A percentile compares a stretch with the other conserved stretches of the same genome.
phyloP scores from a whole-genome alignment of 2,329 filamentous ascomycete species.

The Beauveria sp. region DNA sequence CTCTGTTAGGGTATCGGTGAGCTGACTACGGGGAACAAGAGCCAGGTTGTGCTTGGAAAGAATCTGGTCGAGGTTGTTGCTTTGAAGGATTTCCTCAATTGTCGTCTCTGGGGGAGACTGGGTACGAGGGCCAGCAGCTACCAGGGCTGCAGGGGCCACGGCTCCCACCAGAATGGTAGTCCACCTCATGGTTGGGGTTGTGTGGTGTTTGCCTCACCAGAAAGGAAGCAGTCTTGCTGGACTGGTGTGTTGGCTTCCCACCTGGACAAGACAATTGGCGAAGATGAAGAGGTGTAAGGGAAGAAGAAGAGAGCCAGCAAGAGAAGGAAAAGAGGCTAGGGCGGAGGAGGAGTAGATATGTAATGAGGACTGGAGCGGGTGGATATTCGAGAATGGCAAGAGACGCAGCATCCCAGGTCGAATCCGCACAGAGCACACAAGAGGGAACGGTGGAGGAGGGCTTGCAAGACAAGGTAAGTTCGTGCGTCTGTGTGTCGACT shows the following conservation, averaged over 20 bases:
- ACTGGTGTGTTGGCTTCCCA: conserved; percentile 11
- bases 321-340: conserved; percentile 5
- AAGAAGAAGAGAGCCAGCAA: conserved; percentile 1
- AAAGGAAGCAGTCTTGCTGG: conserved; percentile 10
- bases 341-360: conserved; percentile 9
- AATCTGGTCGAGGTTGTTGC: conserved; percentile 34
- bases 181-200: conserved; percentile 27
- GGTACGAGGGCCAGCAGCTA: conserved; percentile 21
- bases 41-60: conserved; percentile 37
- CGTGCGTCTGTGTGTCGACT: conserved; percentile 6
- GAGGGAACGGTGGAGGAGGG: conserved; percentile 7
- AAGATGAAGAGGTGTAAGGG: conserved; percentile 5
- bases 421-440: not conserved
- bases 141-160: conserved; percentile 26
- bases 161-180: conserved; percentile 27
- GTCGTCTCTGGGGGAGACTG: conserved; percentile 26
- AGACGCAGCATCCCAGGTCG: not conserved
- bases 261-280: conserved; percentile 8
- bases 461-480: conserved; percentile 3
- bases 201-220: conserved; percentile 9
- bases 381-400: conserved; percentile 8
- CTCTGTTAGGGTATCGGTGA: conserved; percentile 36
- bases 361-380: conserved; percentile 6
- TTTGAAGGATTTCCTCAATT: conserved; percentile 34
- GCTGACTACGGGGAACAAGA: conserved; percentile 36